A percentile compares a stretch with the other conserved stretches of the same genome.
phyloP scores from a whole-genome alignment of 768 basidiomycete species.

The Trametes cubensis region DNA sequence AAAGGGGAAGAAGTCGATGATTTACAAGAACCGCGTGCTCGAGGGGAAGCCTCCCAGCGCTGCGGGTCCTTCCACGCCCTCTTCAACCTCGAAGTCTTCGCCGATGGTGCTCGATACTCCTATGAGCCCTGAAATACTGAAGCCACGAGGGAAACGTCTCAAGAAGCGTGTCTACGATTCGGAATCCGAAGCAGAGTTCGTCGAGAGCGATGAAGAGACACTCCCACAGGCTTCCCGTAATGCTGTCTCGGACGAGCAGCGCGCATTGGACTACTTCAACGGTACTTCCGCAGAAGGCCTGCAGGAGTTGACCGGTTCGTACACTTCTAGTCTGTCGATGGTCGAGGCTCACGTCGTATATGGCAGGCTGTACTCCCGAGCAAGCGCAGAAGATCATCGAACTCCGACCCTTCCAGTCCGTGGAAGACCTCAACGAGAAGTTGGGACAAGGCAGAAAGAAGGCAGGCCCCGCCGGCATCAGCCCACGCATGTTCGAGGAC shows the following conservation, averaged over 20 bases:
- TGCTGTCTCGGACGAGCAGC: constrained; percentile 42
- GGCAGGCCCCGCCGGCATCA: constrained; percentile 78
- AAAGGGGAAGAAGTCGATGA: constrained; percentile 81
- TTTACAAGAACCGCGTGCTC: constrained; percentile 68
- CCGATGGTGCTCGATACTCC: constrained; percentile 45
- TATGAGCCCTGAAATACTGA: constrained; percentile 43
- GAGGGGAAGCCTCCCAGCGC: constrained; percentile 32
- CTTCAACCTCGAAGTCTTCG: constrained; percentile 34
- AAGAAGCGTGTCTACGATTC: constrained; percentile 68
- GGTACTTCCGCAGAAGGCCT: constrained; percentile 60
- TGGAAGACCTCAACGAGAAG: constrained; percentile 74
- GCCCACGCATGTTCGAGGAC: constrained; percentile 88
- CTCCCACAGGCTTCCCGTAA: constrained; percentile 22
- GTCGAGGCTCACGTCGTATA: constrained; percentile 3
- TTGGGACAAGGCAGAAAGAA: constrained; percentile 89
- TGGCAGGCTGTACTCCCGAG: constrained; percentile 71
- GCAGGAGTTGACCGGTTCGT: constrained; percentile 75
- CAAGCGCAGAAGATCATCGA: constrained; percentile 81
- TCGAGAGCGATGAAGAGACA: constrained; percentile 49
- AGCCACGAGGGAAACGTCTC: constrained; percentile 51
- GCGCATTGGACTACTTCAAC: constrained; percentile 73
- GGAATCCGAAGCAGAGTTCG: constrained; percentile 60
- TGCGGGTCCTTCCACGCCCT: constrained; percentile 20
- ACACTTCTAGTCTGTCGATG: not conserved
- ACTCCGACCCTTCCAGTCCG: constrained; percentile 77